A percentile compares a stretch with the other conserved stretches of the same genome.
phyloP scores from a whole-genome alignment of 2,329 filamentous ascomycete species.

The Beauveria australis region DNA sequence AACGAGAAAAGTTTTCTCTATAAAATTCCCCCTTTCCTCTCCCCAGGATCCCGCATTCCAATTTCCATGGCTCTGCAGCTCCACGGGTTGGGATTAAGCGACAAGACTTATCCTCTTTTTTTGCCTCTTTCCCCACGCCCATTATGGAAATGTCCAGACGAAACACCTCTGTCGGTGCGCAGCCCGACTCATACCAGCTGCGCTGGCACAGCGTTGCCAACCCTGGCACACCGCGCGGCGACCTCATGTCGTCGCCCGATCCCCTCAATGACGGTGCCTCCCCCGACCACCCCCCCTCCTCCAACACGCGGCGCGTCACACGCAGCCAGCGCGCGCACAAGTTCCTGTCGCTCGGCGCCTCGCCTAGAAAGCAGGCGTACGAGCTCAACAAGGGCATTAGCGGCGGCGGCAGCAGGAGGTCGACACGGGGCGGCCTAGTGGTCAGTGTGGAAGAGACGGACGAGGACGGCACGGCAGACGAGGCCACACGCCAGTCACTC shows the following conservation, averaged over 20 bases:
- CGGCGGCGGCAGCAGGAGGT: constrained; percentile 18
- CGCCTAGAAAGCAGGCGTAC: constrained; percentile 49
- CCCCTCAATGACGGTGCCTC: constrained; percentile 36
- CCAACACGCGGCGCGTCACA: constrained; percentile 33
- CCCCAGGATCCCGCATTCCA: not conserved
- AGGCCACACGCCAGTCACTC: constrained; percentile 30
- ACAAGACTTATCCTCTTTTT: not conserved
- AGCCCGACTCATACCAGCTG: constrained; percentile 20
- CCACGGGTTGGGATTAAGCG: not conserved
- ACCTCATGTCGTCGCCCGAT: constrained; percentile 43
- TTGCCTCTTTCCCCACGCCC: constrained; percentile 1
- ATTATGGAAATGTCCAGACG: constrained; percentile 11
- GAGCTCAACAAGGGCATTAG: constrained; percentile 46
- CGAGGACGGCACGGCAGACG: constrained; percentile 23
- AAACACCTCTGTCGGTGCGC: not conserved
- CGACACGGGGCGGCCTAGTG: constrained; percentile 43
- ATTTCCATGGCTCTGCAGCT: constrained; percentile 7
- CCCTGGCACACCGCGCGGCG: constrained; percentile 30
- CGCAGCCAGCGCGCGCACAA: constrained; percentile 34
- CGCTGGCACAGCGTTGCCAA: constrained; percentile 29
- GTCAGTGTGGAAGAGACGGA: constrained; percentile 51
- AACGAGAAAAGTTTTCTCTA: not conserved
- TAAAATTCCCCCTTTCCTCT: not conserved
- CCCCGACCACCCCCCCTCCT: constrained; percentile 25
- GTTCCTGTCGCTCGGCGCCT: constrained; percentile 30